Percentiles rank a stretch among this genome's conserved stretches.
Evolutionary conservation across 1,139 yeast species (phyloP).

Genomic region (Yarrowia galli): DNA sequence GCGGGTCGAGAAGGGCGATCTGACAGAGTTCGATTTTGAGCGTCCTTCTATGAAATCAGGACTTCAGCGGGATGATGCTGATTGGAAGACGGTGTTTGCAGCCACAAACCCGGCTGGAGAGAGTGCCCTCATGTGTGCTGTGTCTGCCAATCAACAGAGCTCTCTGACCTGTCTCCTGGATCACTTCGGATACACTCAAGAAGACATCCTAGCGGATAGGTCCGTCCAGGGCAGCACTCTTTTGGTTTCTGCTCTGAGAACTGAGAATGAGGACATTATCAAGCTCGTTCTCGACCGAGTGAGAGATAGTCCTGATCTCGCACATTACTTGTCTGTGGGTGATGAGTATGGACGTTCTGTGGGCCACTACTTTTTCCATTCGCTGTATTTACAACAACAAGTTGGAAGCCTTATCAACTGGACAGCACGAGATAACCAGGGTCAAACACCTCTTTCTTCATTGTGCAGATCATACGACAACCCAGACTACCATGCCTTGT

Average conservation of each 20-base stretch:
- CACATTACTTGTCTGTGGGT: conserved; percentile 57
- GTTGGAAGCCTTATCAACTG: conserved; percentile 72
- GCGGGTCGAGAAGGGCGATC: conserved; percentile 49
- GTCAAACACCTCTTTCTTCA: conserved; percentile 82
- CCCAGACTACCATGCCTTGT: conserved; percentile 61
- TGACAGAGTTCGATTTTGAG: conserved; percentile 29
- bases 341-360: conserved; percentile 64
- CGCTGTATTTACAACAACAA: conserved; percentile 59
- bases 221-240: conserved; percentile 63
- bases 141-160: conserved; percentile 43
- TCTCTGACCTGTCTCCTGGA: conserved; percentile 59
- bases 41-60: conserved; percentile 25
- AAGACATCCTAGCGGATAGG: conserved; percentile 70
- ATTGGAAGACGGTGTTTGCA: conserved; percentile 57
- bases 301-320: conserved; percentile 58
- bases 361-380: conserved; percentile 78
- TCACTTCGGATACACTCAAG: conserved; percentile 62
- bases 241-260: conserved; percentile 65
- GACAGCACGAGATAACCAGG: conserved; percentile 69
- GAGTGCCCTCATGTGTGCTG: conserved; percentile 57
- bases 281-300: conserved; percentile 59
- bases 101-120: conserved; percentile 71
- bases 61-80: conserved; percentile 45
- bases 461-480: conserved; percentile 86
- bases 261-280: conserved; percentile 60